These are phyloP conservation scores for Phyllosticta capitalensis DNA, from an alignment of 2,329 filamentous ascomycete genomes.

Conservation along the genomic window DNA sequence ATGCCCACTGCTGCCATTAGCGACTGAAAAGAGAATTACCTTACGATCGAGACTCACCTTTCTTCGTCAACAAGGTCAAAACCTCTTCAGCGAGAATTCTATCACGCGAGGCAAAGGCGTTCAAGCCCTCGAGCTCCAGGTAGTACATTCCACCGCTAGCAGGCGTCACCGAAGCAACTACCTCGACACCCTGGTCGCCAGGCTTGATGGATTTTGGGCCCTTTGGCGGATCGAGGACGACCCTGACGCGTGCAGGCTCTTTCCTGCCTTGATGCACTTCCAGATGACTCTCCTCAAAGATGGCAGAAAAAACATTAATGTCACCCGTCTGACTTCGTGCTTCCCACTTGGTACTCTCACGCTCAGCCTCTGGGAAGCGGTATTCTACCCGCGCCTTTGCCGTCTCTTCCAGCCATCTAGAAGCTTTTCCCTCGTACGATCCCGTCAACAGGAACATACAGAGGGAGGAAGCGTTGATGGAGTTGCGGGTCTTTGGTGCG, in stretches of 20 bases:
- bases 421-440: conserved; percentile 66
- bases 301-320: conserved; percentile 50
- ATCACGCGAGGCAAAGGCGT: conserved; percentile 64
- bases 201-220: conserved; percentile 45
- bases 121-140: conserved; percentile 53
- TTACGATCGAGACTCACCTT: conserved; percentile 46
- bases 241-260: conserved; percentile 58
- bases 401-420: conserved; percentile 73
- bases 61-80: conserved; percentile 61
- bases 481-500: conserved; percentile 14
- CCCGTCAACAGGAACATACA: conserved; percentile 58
- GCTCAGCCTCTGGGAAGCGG: conserved; percentile 72
- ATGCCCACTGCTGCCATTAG: conserved; percentile 50
- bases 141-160: conserved; percentile 46
- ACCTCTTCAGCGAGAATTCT: conserved; percentile 65
- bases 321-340: conserved; percentile 56
- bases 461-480: conserved; percentile 9
- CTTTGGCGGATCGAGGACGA: conserved; percentile 63
- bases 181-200: conserved; percentile 52
- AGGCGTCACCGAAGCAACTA: conserved; percentile 55
- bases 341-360: conserved; percentile 73
- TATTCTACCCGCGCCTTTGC: conserved; percentile 79
- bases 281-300: conserved; percentile 61
- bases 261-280: conserved; percentile 54
- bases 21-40: not conserved